Conservation (phyloP, 345 rosid genomes). For the Acer yangbiense region DNA sequence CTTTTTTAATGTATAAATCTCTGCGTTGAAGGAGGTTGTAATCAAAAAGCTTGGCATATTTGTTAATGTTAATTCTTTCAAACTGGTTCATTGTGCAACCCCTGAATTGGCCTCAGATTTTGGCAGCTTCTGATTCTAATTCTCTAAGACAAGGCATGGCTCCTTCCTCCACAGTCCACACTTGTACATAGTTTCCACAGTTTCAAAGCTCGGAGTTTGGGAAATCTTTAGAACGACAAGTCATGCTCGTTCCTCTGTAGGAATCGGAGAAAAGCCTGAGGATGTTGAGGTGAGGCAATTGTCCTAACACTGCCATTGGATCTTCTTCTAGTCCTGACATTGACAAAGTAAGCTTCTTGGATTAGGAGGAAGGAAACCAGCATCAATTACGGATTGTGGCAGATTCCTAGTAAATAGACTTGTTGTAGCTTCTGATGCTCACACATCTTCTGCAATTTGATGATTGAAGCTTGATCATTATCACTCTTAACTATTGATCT, state of each 20-base stretch:
- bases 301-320: slow-evolving; percentile 34
- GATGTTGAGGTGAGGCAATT: slow-evolving; percentile 26
- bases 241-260: slow-evolving; percentile 29
- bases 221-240: slow-evolving; percentile 20
- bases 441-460: too few relatives aligned
- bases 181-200: slow-evolving; percentile 36
- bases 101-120: slow-evolving; percentile 11
- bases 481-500: too few relatives aligned
- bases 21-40: too few relatives aligned
- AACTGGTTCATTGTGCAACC: neutral
- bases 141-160: slow-evolving; percentile 33
- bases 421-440: too few relatives aligned
- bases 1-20: too few relatives aligned
- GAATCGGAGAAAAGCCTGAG: slow-evolving; percentile 41
- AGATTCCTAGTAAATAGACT: too few relatives aligned
- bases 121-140: slow-evolving; percentile 38
- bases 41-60: slow-evolving; percentile 22
- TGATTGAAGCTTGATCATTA: too few relatives aligned
- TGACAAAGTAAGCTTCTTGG: slow-evolving; percentile 37
- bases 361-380: neutral
- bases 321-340: slow-evolving; percentile 20
- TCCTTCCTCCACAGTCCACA: slow-evolving; percentile 15
- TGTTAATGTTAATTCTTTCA: slow-evolving; percentile 30
- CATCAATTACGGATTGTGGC: neutral
- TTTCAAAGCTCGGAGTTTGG: slow-evolving; percentile 34